A percentile compares a stretch with the other conserved stretches of the same genome.
These are phyloP conservation scores for Coemansia pectinata DNA, from an alignment of 192 early-diverging fungal species.

Conservation along the genomic window DNA sequence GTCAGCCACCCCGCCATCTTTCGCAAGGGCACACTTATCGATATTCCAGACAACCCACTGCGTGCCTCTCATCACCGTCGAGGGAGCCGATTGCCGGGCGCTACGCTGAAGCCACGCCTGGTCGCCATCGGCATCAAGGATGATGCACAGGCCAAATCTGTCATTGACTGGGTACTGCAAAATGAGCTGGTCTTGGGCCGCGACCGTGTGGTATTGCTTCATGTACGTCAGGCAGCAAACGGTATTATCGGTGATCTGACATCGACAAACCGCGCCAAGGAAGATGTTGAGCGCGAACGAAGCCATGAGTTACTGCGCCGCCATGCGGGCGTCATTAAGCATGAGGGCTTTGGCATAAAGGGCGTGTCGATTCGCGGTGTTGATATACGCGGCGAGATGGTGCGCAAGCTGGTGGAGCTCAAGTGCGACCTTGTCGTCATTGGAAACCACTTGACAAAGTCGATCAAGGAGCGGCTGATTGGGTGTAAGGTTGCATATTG, in stretches of 20 bases:
- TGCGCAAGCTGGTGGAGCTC: constrained; percentile 51
- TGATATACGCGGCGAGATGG: constrained; percentile 48
- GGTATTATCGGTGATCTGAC: constrained; percentile 45
- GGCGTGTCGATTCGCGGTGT: constrained; percentile 51
- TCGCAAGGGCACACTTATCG: constrained; percentile 42
- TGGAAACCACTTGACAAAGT: constrained; percentile 28
- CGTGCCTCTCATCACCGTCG: background rate
- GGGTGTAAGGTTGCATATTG: constrained; percentile 32
- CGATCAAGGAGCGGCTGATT: constrained; percentile 34
- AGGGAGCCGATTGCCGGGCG: constrained; percentile 1
- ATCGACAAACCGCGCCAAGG: constrained; percentile 27
- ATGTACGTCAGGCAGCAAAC: constrained; percentile 44
- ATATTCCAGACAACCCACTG: constrained; percentile 31
- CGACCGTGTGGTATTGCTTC: constrained; percentile 34
- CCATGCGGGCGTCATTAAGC: constrained; percentile 33
- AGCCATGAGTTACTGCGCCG: constrained; percentile 41
- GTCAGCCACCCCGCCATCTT: constrained; percentile 43
- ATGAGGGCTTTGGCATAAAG: constrained; percentile 40
- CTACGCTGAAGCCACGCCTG: constrained; percentile 24
- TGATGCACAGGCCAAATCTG: constrained; percentile 23
- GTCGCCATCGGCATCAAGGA: constrained; percentile 45
- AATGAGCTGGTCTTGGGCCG: constrained; percentile 40
- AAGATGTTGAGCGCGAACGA: constrained; percentile 27
- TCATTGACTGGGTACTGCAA: constrained; percentile 32
- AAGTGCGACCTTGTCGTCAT: constrained; percentile 38